These are phyloP conservation scores for Clonostachys solani DNA, from an alignment of 2,329 filamentous ascomycete species.

Conservation along the genomic window DNA sequence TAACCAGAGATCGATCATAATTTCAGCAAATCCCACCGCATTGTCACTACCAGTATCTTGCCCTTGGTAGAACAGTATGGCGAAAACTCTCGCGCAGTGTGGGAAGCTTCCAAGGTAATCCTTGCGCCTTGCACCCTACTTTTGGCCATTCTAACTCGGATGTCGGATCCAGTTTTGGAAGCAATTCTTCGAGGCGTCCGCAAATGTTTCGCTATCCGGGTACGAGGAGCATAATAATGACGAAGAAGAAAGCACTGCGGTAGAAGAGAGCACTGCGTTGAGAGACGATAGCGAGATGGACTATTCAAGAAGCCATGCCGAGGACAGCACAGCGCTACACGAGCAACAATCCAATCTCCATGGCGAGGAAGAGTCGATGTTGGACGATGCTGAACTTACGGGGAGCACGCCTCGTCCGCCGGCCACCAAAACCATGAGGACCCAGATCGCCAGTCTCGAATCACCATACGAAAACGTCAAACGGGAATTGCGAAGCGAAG, in stretches of 20 bases:
- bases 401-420: slow-evolving; percentile 65
- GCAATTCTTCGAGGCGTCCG: slow-evolving; percentile 98
- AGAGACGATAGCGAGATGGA: slow-evolving; percentile 51
- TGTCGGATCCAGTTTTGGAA: slow-evolving; percentile 79
- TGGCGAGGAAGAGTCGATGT: slow-evolving; percentile 56
- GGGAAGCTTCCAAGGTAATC: slow-evolving; percentile 88
- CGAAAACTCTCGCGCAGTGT: slow-evolving; percentile 88
- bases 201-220: slow-evolving; percentile 92
- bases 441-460: slow-evolving; percentile 60
- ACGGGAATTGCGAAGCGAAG: slow-evolving; percentile 53
- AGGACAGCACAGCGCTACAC: slow-evolving; percentile 30
- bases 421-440: slow-evolving; percentile 40
- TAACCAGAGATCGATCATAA: slow-evolving; percentile 90
- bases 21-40: slow-evolving; percentile 93
- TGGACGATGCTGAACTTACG: slow-evolving; percentile 59
- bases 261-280: slow-evolving; percentile 48
- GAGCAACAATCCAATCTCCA: slow-evolving; percentile 1
- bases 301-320: slow-evolving; percentile 36
- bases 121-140: background rate
- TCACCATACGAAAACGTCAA: slow-evolving; percentile 75
- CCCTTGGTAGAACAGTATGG: slow-evolving; percentile 94
- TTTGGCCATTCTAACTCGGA: no score
- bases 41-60: slow-evolving; percentile 89
- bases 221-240: slow-evolving; percentile 80
- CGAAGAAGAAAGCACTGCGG: slow-evolving; percentile 53